Evolutionary conservation across 495 filamentous ascomycete genomes (phyloP), one percentile per base, ranked within the genome.

Genomic region (Tuber melanosporum): DNA sequence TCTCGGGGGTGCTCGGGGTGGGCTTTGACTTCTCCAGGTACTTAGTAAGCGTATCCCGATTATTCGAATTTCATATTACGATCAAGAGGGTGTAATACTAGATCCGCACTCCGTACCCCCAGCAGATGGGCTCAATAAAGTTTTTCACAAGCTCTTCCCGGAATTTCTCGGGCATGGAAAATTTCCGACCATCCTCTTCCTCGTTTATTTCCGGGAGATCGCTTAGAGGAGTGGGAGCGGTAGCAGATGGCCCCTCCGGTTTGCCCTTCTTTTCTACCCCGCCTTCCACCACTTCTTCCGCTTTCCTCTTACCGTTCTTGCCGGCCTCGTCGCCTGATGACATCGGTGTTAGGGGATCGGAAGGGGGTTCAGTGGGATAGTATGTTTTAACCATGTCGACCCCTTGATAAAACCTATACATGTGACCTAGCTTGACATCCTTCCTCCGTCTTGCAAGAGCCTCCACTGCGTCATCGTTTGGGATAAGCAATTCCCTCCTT

Each of bases 41-140:
- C 32, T 66, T 66, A 66, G 57, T 26, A 66, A 66, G 57, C 26
- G 57, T 66, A 66, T 36, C 26, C 57, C 26, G 57, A 66, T 36
- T 66, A 36, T 36, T 66, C 57, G 26, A 36, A 66, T 26, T 36
- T 66, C 57, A 66, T 17, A 66, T 36, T 36, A 26, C 26, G 57
- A 36, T 66, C 12, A 36, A 72, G 36, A 79, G 78, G 78, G 78
- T 77, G 43, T 75, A 80, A 75, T 79, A 83, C 82, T 82, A 82
- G 73, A 83, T 81, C 70, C 82, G 83, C 69, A 83, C 77, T 36
- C 79, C 79, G 75, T 83, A 81, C 73, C 79, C 79, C 82, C 82
- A 83, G 75, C 82, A 82, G 46, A 83, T 76, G 42, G 82, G 82
- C 79, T 83, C 82, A 71, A 83, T 77, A 62, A 83, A 83, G 77